These are phyloP conservation scores for Penicillium sp. DNA, from an alignment of 2,329 filamentous ascomycete species.

Conservation along the genomic window DNA sequence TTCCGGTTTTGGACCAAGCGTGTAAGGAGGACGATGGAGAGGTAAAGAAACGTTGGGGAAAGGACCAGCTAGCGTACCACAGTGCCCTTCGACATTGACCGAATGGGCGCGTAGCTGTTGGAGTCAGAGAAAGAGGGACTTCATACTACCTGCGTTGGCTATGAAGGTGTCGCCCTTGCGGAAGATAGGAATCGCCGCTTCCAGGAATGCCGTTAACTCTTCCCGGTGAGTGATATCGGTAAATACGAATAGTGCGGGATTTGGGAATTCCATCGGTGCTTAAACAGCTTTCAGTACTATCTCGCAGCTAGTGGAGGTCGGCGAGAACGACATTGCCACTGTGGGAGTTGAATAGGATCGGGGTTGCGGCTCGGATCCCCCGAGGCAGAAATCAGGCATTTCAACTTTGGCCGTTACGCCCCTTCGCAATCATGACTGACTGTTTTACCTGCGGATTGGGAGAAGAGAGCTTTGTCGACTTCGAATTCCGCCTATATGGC, in stretches of 20 bases:
- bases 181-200: conserved; percentile 31
- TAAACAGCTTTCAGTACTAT: not conserved
- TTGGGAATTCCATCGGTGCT: conserved; percentile 4
- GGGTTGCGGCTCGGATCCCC: conserved; percentile 44
- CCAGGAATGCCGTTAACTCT: conserved; percentile 37
- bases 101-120: too few species aligned
- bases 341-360: conserved; percentile 33
- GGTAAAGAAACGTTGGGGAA: too few species aligned
- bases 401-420: too few species aligned
- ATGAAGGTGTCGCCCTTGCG: conserved; percentile 41
- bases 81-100: too few species aligned
- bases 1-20: too few species aligned
- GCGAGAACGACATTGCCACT: conserved; percentile 43
- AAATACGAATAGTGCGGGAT: conserved; percentile 30
- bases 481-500: not conserved
- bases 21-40: too few species aligned
- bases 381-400: too few species aligned
- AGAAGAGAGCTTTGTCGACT: not conserved
- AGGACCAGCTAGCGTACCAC: too few species aligned
- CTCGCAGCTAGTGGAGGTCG: conserved; percentile 17
- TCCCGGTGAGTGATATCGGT: conserved; percentile 39
- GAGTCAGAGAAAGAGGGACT: too few species aligned
- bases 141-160: conserved; percentile 43
- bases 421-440: too few species aligned
- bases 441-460: too few species aligned